phyloP scores from a whole-genome alignment of 768 basidiomycete species.

The Xerocomellus amylosporus region DNA sequence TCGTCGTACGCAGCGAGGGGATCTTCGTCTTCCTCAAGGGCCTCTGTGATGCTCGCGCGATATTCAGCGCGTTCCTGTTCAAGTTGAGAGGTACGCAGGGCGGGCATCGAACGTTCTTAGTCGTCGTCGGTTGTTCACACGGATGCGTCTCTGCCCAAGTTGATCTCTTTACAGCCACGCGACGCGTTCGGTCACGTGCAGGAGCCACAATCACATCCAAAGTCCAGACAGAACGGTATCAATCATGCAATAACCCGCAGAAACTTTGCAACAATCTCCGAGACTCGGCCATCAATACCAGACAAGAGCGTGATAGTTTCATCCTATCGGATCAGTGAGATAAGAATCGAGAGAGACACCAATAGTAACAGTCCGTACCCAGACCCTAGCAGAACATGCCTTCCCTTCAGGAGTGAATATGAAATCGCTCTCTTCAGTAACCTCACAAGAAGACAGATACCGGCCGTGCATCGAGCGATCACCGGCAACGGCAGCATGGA shows the following conservation, averaged over 20 bases:
- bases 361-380: conserved; percentile 26
- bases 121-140: conserved; percentile 2
- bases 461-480: conserved; percentile 29
- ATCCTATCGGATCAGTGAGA: conserved; percentile 10
- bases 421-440: conserved; percentile 32
- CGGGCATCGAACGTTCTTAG: conserved; percentile 21
- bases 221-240: background rate
- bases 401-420: conserved; percentile 28
- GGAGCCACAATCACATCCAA: background rate
- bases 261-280: conserved; percentile 16
- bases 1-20: conserved; percentile 81
- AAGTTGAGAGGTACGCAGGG: conserved; percentile 25
- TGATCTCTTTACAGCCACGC: conserved; percentile 21
- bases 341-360: background rate
- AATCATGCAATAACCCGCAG: conserved; percentile 1
- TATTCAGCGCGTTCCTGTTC: conserved; percentile 33
- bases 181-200: conserved; percentile 33
- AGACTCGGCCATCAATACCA: conserved; percentile 20
- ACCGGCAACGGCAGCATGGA: conserved; percentile 32
- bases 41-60: conserved; percentile 44
- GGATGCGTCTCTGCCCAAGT: background rate
- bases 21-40: conserved; percentile 75
- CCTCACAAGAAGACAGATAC: conserved; percentile 26
- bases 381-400: conserved; percentile 28
- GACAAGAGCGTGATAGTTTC: conserved; percentile 23